phyloP scores from a whole-genome alignment of 148 eudicot species.

The Camellia sinensis region DNA sequence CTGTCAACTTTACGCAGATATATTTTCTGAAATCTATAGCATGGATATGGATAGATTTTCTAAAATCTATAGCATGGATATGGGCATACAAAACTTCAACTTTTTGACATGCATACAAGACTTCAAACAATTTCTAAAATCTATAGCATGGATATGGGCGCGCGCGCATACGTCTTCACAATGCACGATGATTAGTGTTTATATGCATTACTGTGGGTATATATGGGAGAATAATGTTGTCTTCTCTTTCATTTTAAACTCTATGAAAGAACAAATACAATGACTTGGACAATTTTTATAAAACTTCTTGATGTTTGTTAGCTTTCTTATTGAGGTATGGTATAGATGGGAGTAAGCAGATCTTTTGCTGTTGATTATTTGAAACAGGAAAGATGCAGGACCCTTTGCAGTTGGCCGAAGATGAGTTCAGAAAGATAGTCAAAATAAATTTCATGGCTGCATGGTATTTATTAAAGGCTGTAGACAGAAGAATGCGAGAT shows the following conservation, averaged over 20 bases:
- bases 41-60: background rate
- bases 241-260: background rate
- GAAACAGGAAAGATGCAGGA: conserved; percentile 80
- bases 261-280: background rate
- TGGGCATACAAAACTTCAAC: no score
- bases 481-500: conserved; percentile 73
- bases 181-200: background rate
- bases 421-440: conserved; percentile 71
- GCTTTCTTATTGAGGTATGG: background rate
- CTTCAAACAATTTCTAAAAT: background rate
- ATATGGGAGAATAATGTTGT: background rate
- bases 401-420: conserved; percentile 53
- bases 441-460: conserved; percentile 71
- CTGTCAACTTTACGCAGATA: background rate
- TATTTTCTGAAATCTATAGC: background rate
- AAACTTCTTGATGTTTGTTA: background rate
- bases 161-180: background rate
- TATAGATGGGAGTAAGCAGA: background rate
- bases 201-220: background rate
- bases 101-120: background rate
- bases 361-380: conserved; percentile 1
- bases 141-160: background rate
- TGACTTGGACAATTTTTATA: background rate
- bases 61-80: background rate
- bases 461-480: conserved; percentile 79